A percentile compares a stretch with the other conserved stretches of the same genome.
Conservation (phyloP, 768 basidiomycete genomes). For the Hypholoma fasciculare region DNA sequence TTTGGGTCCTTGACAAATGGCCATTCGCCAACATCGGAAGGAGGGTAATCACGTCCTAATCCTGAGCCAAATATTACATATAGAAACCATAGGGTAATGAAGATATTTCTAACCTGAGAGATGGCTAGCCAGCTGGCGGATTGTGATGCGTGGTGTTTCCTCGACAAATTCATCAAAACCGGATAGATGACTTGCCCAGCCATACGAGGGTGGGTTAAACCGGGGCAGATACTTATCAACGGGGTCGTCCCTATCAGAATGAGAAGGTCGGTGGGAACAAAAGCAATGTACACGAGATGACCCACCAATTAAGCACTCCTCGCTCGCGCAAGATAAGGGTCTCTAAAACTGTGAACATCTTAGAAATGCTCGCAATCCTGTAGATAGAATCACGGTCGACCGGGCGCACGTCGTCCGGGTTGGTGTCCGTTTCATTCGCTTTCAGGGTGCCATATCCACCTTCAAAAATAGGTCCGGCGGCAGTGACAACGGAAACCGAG, state of each 20-base stretch:
- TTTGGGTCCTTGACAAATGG: slow-evolving; percentile 27
- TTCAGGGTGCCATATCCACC: slow-evolving; percentile 39
- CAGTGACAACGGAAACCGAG: slow-evolving; percentile 49
- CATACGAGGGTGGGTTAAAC: slow-evolving; percentile 32
- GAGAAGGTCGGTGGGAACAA: not conserved
- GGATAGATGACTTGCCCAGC: slow-evolving; percentile 32
- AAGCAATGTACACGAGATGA: not conserved
- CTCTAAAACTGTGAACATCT: slow-evolving; percentile 50
- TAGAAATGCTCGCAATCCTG: slow-evolving; percentile 52
- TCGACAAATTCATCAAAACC: slow-evolving; percentile 7
- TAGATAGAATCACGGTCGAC: slow-evolving; percentile 48
- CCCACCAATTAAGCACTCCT: slow-evolving; percentile 39
- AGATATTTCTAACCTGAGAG: slow-evolving; percentile 27
- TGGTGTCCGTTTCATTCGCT: slow-evolving; percentile 41
- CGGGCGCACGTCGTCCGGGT: slow-evolving; percentile 11
- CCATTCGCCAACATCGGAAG: slow-evolving; percentile 36
- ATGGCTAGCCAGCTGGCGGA: slow-evolving; percentile 43
- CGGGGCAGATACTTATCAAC: slow-evolving; percentile 44
- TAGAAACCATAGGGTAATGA: not conserved
- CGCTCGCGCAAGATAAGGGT: slow-evolving; percentile 48
- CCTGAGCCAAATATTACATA: slow-evolving; percentile 18
- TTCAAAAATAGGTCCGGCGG: slow-evolving; percentile 45
- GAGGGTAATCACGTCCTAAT: slow-evolving; percentile 37
- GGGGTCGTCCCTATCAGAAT: slow-evolving; percentile 45
- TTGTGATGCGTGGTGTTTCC: slow-evolving; percentile 31